Evolutionary conservation across 23 red algal genomes (phyloP), one percentile per base, ranked within the genome.

Genomic region (Chondrus crispus): DNA sequence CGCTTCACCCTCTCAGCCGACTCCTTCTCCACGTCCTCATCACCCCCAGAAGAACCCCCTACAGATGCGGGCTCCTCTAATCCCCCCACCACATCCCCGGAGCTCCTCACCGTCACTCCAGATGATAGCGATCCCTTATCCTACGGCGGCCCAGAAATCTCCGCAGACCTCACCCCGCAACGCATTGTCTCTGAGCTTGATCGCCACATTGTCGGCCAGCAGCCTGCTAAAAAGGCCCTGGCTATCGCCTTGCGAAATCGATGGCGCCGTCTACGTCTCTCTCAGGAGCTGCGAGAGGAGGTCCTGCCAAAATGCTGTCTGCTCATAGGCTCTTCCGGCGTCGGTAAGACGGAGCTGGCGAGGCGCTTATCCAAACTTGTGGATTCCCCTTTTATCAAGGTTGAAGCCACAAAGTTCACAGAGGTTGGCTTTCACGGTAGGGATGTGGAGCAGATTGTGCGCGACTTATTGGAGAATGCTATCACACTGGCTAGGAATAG

Each of bases 391-490:
- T 98, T 98, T 84, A 81, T 95, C 54, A 98, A 98, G 68, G 91
- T 85, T n/a, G 95, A 98, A 58, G 95, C 95, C 6, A 94, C 95
- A 16, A 98, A 98, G 51, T 98, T 90, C 74, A 98, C 95, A 5
- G 95, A 98, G 48, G 95, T 98, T 7, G 95, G 95, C 30, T 98
- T 98, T 87, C 92, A 98, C 62, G 95, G 95, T 43, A 57, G 95
- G 24, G 95, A 98, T 62, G 93, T 95, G 10, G 95, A 98, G 28
- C 92, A 95, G 57, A 95, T 98, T 47, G 93, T 98, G 20, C 46
- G 92, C n/a, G 95, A 98, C 57, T 74, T 98, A 24, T 62, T 94
- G 13, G 95, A 98, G 46, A 95, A 95, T 45, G 92, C 91, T 18
- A 75, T 98, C 42, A 50, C 40, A 8, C 85, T 98, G 58, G 95